Evolutionary conservation across 176 grass and related monocot genomes (phyloP), one percentile per base, ranked within the genome.

Genomic region (Oryza officinalis): DNA sequence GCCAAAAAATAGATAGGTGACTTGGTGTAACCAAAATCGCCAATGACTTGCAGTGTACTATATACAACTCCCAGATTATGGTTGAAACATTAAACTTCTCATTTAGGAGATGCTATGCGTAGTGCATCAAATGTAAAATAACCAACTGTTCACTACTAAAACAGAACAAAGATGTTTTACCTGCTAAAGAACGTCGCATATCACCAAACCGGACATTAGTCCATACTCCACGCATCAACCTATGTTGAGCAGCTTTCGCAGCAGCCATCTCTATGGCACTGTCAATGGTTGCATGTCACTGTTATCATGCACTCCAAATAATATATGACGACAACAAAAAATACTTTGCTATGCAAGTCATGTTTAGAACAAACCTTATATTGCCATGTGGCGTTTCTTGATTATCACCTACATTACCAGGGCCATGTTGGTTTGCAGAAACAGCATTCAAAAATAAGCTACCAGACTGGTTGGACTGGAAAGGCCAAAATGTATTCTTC

Each of bases 211-310:
- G 82, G 14, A 83, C 93, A 47, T 80, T 95, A 52, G 96, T 95
- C 93, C 91, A 93, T 87, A 98, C 87, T 27, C 91, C 93, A 63
- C 89, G 89, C 80, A 93, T 91, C 66, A 98, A 64, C 80, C 96
- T 92, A 82, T 98, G 89, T 31, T 95, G 93, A 92, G 90, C 92
- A 72, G 93, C 89, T 88, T 98, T 93, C 23, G 93, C 91, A 78
- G 96, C 94, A 90, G 96, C 93, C 82, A 95, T 88, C 76, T 93
- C 96, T 69, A 95, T 83, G 79, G 81, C 73, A 88, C 96, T 93
- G 77, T 69, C 20, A 89, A 74, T 41, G 50, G 80, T 52, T 75
- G 76, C 46, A 27, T 0, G 7, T 85, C 26, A 77, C 22, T 60
- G 81, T 72, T 30, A 67, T 79, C 28, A 66, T 38, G 25, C 5